Evolutionary conservation across 2,329 filamentous ascomycete species (phyloP), one percentile per base, ranked within the genome.

Genomic region (Hypoxylon sp.): DNA sequence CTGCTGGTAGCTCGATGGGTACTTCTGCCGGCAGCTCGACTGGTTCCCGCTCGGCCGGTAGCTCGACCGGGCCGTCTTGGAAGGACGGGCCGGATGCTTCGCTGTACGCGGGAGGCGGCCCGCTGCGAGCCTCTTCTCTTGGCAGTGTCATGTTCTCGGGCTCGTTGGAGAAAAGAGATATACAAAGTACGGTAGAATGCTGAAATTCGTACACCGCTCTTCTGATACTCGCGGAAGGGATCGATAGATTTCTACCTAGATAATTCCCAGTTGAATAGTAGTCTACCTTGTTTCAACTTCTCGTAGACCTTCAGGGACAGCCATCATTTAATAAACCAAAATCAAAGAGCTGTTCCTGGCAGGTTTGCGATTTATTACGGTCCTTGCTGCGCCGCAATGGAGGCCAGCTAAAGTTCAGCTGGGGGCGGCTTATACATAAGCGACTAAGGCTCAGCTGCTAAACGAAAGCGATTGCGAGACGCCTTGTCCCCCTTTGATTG

Each of bases 51-150:
- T 56, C 21, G 11, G 41, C 33, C 11, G 58, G 15, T 17, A 55
- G 26, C 29, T 50, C 50, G 29, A 27, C 20, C 33, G 48, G 33
- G 3, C 13, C 4, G 20, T 3, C 10, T 21, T 7, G 15, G 51
- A 41, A 18, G n/a, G 57, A 61, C 1, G 53, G 52, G 6, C 33
- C 51, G 6, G 59, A 17, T n/a, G 45, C 18, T 4, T 63, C 60
- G 7, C 65, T 45, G 49, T 69, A 69, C 3, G 67, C 37, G 5
- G 67, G 67, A 3, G 56, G 63, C 5, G 40, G 46, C 10, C 59
- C 63, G 8, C 43, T 48, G 13, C 31, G 46, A 15, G 54, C 33
- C 48, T 55, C 47, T 27, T 53, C 20, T 11, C 60, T 55, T 43
- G 53, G 27, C 1, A 8, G 15, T 20, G 40, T 41, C 56, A 58